These are phyloP conservation scores for Termitomyces sp. DNA, from an alignment of 768 basidiomycete genomes.

Conservation along the genomic window DNA sequence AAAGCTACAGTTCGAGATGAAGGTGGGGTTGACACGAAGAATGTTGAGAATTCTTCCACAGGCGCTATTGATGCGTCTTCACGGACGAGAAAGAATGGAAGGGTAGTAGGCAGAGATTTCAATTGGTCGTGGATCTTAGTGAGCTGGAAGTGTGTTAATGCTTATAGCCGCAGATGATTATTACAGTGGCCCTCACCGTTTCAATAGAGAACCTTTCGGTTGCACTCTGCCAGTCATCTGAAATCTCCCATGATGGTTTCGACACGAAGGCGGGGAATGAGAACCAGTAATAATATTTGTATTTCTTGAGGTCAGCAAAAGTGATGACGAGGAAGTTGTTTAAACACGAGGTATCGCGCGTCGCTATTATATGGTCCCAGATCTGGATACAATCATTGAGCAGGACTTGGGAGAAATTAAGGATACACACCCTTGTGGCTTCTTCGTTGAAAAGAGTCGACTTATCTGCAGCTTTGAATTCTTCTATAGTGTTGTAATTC, in stretches of 20 bases:
- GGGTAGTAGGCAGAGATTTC: slow-evolving; percentile 24
- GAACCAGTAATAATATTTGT: slow-evolving; percentile 98
- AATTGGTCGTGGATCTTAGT: slow-evolving; percentile 47
- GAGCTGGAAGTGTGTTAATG: slow-evolving; percentile 32
- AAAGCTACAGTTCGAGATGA: slow-evolving; percentile 48
- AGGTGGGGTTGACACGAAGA: slow-evolving; percentile 38
- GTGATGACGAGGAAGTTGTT: slow-evolving; percentile 86
- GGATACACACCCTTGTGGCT: slow-evolving; percentile 47
- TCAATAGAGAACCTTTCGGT: slow-evolving; percentile 34
- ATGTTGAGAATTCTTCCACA: slow-evolving; percentile 50
- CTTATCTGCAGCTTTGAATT: slow-evolving; percentile 89
- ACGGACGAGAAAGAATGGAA: slow-evolving; percentile 61
- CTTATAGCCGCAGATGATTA: not conserved
- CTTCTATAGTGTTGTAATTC: slow-evolving; percentile 97
- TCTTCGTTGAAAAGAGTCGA: slow-evolving; percentile 73
- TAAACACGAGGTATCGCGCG: slow-evolving; percentile 49
- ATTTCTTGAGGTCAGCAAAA: slow-evolving; percentile 97
- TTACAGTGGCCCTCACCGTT: slow-evolving; percentile 26
- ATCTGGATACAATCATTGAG: slow-evolving; percentile 37
- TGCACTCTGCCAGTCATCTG: slow-evolving; percentile 47
- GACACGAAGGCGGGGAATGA: slow-evolving; percentile 89
- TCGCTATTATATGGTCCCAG: slow-evolving; percentile 54
- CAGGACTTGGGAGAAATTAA: not conserved
- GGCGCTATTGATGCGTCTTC: slow-evolving; percentile 37
- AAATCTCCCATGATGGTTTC: slow-evolving; percentile 88